Percentiles rank a stretch among this genome's conserved stretches.
Conservation (phyloP, 495 filamentous ascomycete genomes). For the Aspergillus hancockii region DNA sequence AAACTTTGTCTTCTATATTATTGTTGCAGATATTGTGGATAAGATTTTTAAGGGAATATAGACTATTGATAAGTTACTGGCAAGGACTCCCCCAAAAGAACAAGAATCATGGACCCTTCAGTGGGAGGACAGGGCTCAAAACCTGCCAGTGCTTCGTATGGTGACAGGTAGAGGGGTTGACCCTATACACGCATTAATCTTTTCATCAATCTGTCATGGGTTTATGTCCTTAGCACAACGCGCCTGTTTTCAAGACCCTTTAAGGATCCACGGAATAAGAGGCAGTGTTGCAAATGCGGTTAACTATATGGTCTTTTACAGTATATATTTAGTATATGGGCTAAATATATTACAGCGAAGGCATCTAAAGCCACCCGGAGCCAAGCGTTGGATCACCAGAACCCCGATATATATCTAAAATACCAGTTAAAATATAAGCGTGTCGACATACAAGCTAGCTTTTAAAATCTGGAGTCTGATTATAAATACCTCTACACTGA, state of each 20-base stretch:
- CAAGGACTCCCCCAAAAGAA: not conserved
- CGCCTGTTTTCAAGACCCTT: conserved; percentile 2
- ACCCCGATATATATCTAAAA: conserved; percentile 7
- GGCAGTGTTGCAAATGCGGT: conserved; percentile 5
- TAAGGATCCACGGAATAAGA: conserved; percentile 7
- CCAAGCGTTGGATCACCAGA: conserved; percentile 6
- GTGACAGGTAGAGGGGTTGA: conserved; percentile 3
- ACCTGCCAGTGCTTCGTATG: conserved; percentile 6
- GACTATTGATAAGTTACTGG: conserved; percentile 7
- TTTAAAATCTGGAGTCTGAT: conserved; percentile 9
- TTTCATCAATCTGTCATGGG: conserved; percentile 6
- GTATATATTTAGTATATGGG: not conserved
- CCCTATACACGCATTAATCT: conserved; percentile 3
- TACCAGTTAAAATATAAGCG: conserved; percentile 7
- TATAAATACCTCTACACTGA: conserved; percentile 11
- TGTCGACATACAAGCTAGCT: not conserved
- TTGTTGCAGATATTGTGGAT: conserved; percentile 14
- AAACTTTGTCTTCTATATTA: conserved; percentile 25
- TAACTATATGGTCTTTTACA: not conserved
- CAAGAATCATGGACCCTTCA: conserved; percentile 7
- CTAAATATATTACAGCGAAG: conserved; percentile 11
- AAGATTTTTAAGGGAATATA: conserved; percentile 7
- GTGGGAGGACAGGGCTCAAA: not conserved
- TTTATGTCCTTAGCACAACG: conserved; percentile 3
- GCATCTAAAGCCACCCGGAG: conserved; percentile 8